Conservation (phyloP, 148 eudicot genomes). For the Mesembryanthemum crystallinum region DNA sequence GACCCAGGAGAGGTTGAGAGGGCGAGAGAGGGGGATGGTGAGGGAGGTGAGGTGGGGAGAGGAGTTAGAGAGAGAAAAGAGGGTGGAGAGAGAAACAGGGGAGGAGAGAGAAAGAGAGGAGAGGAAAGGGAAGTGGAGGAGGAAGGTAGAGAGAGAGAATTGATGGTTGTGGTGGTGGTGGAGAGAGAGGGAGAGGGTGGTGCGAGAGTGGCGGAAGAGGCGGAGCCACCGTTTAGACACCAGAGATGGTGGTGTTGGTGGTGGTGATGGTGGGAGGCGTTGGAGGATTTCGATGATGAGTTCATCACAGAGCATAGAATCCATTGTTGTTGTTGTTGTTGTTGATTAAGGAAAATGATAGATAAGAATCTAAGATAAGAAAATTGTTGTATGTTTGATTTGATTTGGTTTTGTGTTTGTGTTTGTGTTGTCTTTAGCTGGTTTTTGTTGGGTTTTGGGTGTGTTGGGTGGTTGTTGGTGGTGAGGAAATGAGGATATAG, state of each 20-base stretch:
- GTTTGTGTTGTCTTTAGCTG: no score
- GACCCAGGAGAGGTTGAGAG: constrained; percentile 41
- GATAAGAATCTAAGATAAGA: no score
- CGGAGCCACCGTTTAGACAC: constrained; percentile 70
- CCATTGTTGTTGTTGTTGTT: constrained; percentile 28
- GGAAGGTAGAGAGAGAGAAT: constrained; percentile 12
- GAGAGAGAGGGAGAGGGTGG: constrained; percentile 44
- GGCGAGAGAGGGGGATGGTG: constrained; percentile 46
- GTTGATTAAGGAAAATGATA: no score
- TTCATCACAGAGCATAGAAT: constrained; percentile 54
- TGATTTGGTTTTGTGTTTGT: no score
- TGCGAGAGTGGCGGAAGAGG: constrained; percentile 48
- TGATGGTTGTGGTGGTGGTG: constrained; percentile 21
- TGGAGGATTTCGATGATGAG: constrained; percentile 60
- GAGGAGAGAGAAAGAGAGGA: constrained; percentile 12
- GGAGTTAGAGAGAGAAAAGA: constrained; percentile 40
- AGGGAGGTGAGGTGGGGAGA: constrained; percentile 40
- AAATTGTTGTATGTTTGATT: no score
- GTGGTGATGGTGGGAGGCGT: constrained; percentile 46
- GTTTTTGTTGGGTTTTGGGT: no score
- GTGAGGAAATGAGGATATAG: no score
- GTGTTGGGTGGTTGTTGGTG: no score
- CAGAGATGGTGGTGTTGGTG: constrained; percentile 43
- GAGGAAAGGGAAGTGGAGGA: constrained; percentile 37
- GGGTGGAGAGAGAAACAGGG: constrained; percentile 36